phyloP scores from a whole-genome alignment of 2,329 filamentous ascomycete genomes.

The Pestalotiopsis sp. region DNA sequence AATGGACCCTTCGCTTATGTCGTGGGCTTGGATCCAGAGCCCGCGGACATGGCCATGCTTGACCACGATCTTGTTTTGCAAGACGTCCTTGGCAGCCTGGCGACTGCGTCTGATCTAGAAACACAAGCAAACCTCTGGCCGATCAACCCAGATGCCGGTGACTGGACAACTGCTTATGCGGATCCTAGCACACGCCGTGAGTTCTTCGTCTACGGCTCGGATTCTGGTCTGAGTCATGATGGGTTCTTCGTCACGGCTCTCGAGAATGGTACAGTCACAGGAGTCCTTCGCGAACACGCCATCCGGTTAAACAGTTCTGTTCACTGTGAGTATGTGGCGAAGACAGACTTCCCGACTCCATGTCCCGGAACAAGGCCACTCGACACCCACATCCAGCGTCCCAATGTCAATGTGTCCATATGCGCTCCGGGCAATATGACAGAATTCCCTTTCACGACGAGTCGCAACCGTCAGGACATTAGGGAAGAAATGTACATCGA shows the following conservation, averaged over 20 bases:
- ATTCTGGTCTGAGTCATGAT: constrained; percentile 7
- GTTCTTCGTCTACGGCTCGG: constrained; percentile 12
- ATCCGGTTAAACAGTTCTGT: constrained; percentile 19
- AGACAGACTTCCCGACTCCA: constrained; percentile 14
- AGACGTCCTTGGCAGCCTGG: constrained; percentile 16
- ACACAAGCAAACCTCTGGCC: constrained; percentile 18
- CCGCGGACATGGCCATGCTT: constrained; percentile 18
- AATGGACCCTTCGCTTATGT: constrained; percentile 1
- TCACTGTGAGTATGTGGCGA: constrained; percentile 16
- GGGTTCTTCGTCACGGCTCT: constrained; percentile 18
- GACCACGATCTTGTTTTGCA: constrained; percentile 18
- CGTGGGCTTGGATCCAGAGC: constrained; percentile 18
- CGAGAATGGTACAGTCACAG: constrained; percentile 17
- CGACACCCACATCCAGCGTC: constrained; percentile 12
- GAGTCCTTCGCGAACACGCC: constrained; percentile 18
- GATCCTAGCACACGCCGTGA: constrained; percentile 4
- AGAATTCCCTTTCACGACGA: constrained; percentile 18
- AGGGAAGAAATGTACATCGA: constrained; percentile 17
- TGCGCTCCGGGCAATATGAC: constrained; percentile 18
- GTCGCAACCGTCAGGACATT: constrained; percentile 19
- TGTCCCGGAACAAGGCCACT: constrained; percentile 16
- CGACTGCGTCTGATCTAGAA: constrained; percentile 16
- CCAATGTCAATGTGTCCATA: constrained; percentile 13
- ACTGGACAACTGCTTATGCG: constrained; percentile 12
- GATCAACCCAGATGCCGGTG: constrained; percentile 12